phyloP scores from a whole-genome alignment of 306 rosid genomes.

The Begonia peltatifolia region DNA sequence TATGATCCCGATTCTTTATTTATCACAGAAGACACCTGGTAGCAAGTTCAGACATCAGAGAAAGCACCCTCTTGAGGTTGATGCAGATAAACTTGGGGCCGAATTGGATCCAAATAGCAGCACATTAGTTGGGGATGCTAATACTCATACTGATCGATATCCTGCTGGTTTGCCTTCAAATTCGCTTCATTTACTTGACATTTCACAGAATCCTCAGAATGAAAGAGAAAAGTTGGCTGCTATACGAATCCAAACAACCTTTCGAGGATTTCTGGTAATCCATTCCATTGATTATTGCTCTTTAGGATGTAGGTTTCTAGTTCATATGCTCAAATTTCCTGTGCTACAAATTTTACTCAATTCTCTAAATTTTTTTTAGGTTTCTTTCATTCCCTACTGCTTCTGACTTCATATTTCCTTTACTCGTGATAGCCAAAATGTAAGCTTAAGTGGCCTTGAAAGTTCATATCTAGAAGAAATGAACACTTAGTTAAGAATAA shows the following conservation, averaged over 20 bases:
- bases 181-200: conserved; percentile 35
- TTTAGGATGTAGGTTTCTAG: too few species aligned
- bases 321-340: too few species aligned
- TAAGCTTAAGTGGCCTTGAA: too few species aligned
- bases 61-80: conserved; percentile 38
- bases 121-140: conserved; percentile 29
- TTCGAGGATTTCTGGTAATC: conserved; percentile 78
- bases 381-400: too few species aligned
- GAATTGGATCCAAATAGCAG: conserved; percentile 24
- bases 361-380: too few species aligned
- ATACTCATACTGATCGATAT: conserved; percentile 18
- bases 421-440: too few species aligned
- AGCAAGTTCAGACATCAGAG: conserved; percentile 47
- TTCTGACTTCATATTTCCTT: too few species aligned
- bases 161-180: conserved; percentile 32
- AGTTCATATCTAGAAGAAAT: too few species aligned
- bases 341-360: too few species aligned
- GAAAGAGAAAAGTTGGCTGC: conserved; percentile 60
- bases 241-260: conserved; percentile 60
- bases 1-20: conserved; percentile 6
- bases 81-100: conserved; percentile 32
- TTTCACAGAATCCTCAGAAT: conserved; percentile 26
- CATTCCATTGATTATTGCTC: too few species aligned
- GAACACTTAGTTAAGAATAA: too few species aligned
- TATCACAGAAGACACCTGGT: conserved; percentile 27